Base-by-base conservation (phyloP, 163 green algal species). In the Trebouxiophyceae sp. region DNA sequence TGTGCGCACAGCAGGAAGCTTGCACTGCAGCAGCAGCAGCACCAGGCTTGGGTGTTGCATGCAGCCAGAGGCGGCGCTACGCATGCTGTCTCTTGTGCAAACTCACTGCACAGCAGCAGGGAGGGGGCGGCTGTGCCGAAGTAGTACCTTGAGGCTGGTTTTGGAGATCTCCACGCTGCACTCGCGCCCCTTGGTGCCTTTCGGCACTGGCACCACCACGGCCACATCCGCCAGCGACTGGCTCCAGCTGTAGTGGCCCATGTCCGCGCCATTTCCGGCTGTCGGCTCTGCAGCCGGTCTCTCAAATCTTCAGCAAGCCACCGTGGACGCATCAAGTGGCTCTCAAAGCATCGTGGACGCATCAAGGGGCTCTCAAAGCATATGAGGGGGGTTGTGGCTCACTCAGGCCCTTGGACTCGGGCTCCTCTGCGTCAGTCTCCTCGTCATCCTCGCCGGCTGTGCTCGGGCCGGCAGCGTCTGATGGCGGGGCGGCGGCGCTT, bases 211-310 rank as follows among this genome's bases (percentile, higher is more conserved):
- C 26, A 96, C 77, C 0, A 8, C 63, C 7, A 95, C 68, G 2
- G 69, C 82, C 16, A 90, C 79, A 68, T 97, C 91, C 7, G 47
- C 33, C 56, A 97, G 87, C 0, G 87, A 92, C 77, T 97, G 91
- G 0, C 71, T 86, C 90, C 90, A 97, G 39, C 47, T 82, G 81
- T 95, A 95, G 44, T 68, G 66, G 0, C 77, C 78, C 24, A 91
- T 68, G 72, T 95, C 87, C 2, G 82, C 82, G 2, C 91, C 91
- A 58, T 95, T 91, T 33, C 81, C 88, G 2, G 67, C 60, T 57
- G 95, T 96, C 28, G 87, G 86, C 63, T 81, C 84, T 91, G 73
- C 65, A 65, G 28, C 7, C 1, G 2, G n/a, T n/a, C n/a, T n/a
- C n/a, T n/a, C 61, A n/a, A 4, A 23, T 34, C 23, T 3, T n/a